Base-by-base conservation (phyloP, 108 stramenopile species). In the Stephanodiscus triporus region DNA sequence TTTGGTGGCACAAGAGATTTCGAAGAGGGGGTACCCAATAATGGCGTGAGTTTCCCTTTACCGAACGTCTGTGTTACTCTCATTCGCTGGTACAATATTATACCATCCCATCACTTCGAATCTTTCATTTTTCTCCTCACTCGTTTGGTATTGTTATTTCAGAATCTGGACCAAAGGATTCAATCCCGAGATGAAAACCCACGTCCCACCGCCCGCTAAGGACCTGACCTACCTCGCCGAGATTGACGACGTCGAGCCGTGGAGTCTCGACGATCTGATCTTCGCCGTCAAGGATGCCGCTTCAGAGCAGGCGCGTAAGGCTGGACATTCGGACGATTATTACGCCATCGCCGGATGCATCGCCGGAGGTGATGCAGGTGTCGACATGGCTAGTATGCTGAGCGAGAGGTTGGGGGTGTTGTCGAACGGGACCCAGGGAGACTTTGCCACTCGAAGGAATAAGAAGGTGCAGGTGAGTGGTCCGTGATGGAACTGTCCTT, bases 321-420 rank as follows among this genome's bases (percentile, higher is more conserved):
- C 40, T 7, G 68, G 63, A 0, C 68, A 51, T 30, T n/a, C 27
- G 11, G 62, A 55, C 8, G 73, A 73, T 47, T 77, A 77, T 40
- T 77, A 72, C 43, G 36, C 71, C 13, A 66, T 91, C 48, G 80
- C 20, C 10, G 88, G 76, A 34, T 91, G 89, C 56, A 66, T 93
- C 24, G 89, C 89, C 16, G 95, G 93, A 29, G 93, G 90, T 14
- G 95, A 93, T 85, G 92, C 91, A 1, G 95, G 92, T 17, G 95
- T 93, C 0, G 87, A 89, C 64, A 70, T 88, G 51, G 90, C 92
- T 7, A 91, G 92, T 78, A 67, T 72, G 9, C 73, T 93, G 17
- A 81, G 75, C 29, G 89, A 92, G 71, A 47, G 76, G 40, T 80
- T 92, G 43, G 89, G 86, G 1, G 48, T 89, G 5, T 79, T 83